Base-by-base conservation (phyloP, 225 moss, liverwort and hornwort genomes). In the Sphagnum contortum region DNA sequence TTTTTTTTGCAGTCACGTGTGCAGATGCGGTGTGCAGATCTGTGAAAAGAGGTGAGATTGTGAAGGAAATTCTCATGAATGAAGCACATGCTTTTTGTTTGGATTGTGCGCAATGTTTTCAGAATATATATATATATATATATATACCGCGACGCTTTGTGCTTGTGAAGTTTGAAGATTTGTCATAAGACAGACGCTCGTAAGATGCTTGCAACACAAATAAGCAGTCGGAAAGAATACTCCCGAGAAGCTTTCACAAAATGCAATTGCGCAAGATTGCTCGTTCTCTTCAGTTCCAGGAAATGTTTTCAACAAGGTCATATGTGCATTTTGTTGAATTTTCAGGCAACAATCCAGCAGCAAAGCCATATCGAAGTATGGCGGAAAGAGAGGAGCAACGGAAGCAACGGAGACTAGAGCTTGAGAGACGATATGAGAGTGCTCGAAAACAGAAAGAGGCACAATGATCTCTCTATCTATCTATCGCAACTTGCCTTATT, bases 401-500 rank as follows among this genome's bases (percentile, higher is more conserved):
- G 11, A 81, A 69, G 69, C 74, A 77, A 14, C 74, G 67, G 61
- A 68, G 81, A 13, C 60, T 69, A 2, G 74, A 77, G 64, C 81
- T 81, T 50, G 69, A 81, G 57, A 72, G 66, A 64, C 81, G 74
- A 5, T 81, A 81, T 13, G 67, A 81, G 59, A 66, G 9, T 69
- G 64, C 72, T 63, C 60, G 66, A 12, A 81, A 81, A 61, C 77
- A 69, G 29, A 72, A 71, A 54, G 69, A 74, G 72, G 81, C 74
- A 45, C 3, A 29, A 29, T 29, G 29, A 29, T 48, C 61, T 45
- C 6, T 10, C 45, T 46, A 52, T 52, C 52, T 52, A 52, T 52
- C 9, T 52, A 52, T 6, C 52, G 52, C 52, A 52, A 5, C 52
- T 52, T 9, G 6, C 9, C 52, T 9, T 9, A 9, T 52, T 9